Evolutionary conservation across 2,329 filamentous ascomycete genomes (phyloP), one percentile per base, ranked within the genome.

Genomic region (Metarhizium humberi): DNA sequence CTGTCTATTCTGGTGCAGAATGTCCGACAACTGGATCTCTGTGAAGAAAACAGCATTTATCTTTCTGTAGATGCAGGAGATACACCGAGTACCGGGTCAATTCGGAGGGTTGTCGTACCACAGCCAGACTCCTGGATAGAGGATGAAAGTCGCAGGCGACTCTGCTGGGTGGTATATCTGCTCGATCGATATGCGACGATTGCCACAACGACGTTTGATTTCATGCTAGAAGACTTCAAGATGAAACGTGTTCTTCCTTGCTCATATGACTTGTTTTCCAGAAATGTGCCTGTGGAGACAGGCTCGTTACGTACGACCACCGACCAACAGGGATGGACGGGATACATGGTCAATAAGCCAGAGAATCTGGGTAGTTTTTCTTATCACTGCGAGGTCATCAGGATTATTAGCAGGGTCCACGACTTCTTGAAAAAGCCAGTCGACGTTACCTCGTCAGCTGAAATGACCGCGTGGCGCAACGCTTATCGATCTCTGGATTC

Each of bases 111-210:
- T 2, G 64, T 64, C 1, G 64, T 67, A 6, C 65, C 67, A 3
- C 67, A 66, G 6, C 73, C 73, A 1, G 67, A 70, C 14, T 73
- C 73, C 1, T 75, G 72, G 71, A 73, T 75, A 32, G 73, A 75
- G 52, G 73, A 75, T 32, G 73, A 75, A 57, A 71, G 73, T 6
- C 63, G 73, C 2, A 61, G 73, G 3, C 66, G 73, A 2, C 61
- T 75, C 0, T 74, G 71, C 52, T 75, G 73, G 73, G 74, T 75
- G 69, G 71, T 75, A 0, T 75, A 75, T 50, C 66, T 74, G 13
- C 66, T 75, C 8, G 73, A 75, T 54, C 66, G 73, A 45, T 75
- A 75, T 45, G 70, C 73, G 1, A 74, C 73, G 0, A 69, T 75
- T 43, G 71, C 71, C 5, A 72, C 72, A 1, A 70, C 69, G 0